These are phyloP conservation scores for Passalora sequoiae DNA, from an alignment of 2,329 filamentous ascomycete genomes.

Conservation along the genomic window DNA sequence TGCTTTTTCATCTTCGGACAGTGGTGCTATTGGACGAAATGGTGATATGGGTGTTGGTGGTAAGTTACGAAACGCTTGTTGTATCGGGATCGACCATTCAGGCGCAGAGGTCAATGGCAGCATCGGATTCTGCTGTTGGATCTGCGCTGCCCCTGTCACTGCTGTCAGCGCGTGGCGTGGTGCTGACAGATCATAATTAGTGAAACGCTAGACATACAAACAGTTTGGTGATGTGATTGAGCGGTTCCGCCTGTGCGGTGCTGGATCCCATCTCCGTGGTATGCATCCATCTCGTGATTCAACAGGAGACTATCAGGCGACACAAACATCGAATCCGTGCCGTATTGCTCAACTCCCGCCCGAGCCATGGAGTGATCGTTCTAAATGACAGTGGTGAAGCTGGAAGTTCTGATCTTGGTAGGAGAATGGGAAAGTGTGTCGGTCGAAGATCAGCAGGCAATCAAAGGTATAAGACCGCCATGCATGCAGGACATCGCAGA, in stretches of 20 bases:
- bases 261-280: constrained; percentile 7
- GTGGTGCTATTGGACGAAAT: constrained; percentile 11
- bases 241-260: neutral
- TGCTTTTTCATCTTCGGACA: constrained; percentile 17
- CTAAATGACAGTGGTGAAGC: neutral
- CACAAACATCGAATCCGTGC: constrained; percentile 16
- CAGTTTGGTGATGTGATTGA: constrained; percentile 9
- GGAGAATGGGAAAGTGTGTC: neutral
- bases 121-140: constrained; percentile 9
- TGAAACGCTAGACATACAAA: constrained; percentile 8
- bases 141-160: constrained; percentile 5
- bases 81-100: constrained; percentile 11
- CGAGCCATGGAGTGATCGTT: constrained; percentile 6
- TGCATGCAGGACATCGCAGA: too few relatives aligned
- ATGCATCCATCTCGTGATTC: constrained; percentile 11
- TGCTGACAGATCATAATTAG: neutral
- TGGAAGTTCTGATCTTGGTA: neutral
- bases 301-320: constrained; percentile 20
- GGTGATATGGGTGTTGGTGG: constrained; percentile 20
- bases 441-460: constrained; percentile 1
- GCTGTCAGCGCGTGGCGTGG: neutral
- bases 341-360: constrained; percentile 4
- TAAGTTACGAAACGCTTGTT: constrained; percentile 12
- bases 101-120: constrained; percentile 9
- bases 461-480: neutral